These are phyloP conservation scores for Penicillium malachiteum DNA, from an alignment of 495 filamentous ascomycete species.

Conservation along the genomic window DNA sequence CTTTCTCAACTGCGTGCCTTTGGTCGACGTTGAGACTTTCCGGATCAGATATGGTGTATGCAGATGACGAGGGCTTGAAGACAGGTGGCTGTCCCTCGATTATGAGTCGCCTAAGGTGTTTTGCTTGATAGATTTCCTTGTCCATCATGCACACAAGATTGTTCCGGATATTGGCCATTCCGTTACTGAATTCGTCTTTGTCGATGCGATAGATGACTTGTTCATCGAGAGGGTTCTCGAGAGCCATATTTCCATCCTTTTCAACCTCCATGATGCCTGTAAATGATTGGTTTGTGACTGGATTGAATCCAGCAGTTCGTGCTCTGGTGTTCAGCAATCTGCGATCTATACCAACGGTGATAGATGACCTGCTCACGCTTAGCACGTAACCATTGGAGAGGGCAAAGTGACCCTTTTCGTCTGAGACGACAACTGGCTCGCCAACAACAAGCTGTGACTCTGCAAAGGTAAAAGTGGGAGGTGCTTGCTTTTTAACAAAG, in stretches of 20 bases:
- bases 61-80: constrained; percentile 65
- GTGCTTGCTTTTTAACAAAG: constrained; percentile 64
- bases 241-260: constrained; percentile 44
- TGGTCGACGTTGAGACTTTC: constrained; percentile 80
- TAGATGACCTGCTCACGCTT: constrained; percentile 65
- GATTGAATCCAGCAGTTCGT: constrained; percentile 71
- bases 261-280: constrained; percentile 86
- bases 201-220: constrained; percentile 79
- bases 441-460: constrained; percentile 89
- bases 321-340: constrained; percentile 81
- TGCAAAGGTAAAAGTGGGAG: constrained; percentile 69
- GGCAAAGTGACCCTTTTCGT: constrained; percentile 92
- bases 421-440: constrained; percentile 94
- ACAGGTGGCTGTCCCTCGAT: constrained; percentile 68
- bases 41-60: constrained; percentile 52
- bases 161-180: constrained; percentile 91
- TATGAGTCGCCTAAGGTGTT: constrained; percentile 71
- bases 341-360: constrained; percentile 86
- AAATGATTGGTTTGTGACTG: constrained; percentile 76
- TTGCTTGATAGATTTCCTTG: constrained; percentile 68
- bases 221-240: constrained; percentile 53
- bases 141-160: constrained; percentile 93
- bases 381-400: constrained; percentile 88
- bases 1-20: constrained; percentile 79
- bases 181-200: constrained; percentile 97